Evolutionary conservation across 306 rosid genomes (phyloP), one percentile per base, ranked within the genome.

Genomic region (Pyrus communis): DNA sequence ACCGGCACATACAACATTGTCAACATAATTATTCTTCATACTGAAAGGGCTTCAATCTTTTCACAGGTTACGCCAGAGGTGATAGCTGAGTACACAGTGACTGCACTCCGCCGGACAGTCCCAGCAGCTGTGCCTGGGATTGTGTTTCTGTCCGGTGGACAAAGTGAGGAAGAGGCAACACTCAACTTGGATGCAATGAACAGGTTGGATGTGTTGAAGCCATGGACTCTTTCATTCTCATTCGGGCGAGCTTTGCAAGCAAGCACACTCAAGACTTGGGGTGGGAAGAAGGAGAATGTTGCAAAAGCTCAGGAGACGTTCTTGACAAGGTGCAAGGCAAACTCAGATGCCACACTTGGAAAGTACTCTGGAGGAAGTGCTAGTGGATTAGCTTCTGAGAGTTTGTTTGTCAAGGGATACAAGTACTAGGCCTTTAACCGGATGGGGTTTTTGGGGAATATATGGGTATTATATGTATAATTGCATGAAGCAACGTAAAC

Each of bases 201-300:
- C 81, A 89, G 82, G 85, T 21, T 88, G 71, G 83, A 83, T 67
- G 90, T 82, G 86, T 67, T 89, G 88, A 93, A 88, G 88, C 98
- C 97, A 79, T 93, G 98, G 98, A 86, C 90, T 2, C 89, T 93
- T 7, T 89, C 98, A n/a, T 93, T 93, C 91, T 93, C 98, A 21
- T 91, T 93, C 69, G 98, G 97, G 42, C 79, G 98, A 78, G 98
- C 98, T 25, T 54, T 93, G 75, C 98, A 93, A 58, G 87, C 89
- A 83, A 91, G 92, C 86, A 93, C 98, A 67, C 98, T 93, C 66
- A 93, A 93, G 86, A 83, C 86, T 59, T 91, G 98, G 98, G 76
- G 73, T 23, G 98, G 98, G 57, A 91, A 91, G 92, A 87, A 82
- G 80, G 98, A 91, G 70, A 91, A 88, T 71, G 86, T 93, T 25